Evolutionary conservation across 129 eudicot species (phyloP).

Genomic region (Lactuca sativa): DNA sequence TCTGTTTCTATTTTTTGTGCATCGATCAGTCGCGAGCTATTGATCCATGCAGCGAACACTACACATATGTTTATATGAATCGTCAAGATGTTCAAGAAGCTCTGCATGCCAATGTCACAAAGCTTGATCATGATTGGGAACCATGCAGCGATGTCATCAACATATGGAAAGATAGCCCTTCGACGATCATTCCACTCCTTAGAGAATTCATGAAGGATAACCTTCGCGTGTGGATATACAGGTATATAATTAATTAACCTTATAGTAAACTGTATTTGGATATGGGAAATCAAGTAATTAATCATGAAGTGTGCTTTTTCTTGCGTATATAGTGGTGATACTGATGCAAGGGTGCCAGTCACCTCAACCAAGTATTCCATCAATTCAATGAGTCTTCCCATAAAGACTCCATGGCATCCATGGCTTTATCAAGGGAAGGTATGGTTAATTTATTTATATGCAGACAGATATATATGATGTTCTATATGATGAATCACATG

Average conservation of each 20-base stretch:
- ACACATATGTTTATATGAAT: constrained; percentile 63
- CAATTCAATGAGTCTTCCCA: constrained; percentile 45
- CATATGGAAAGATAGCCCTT: constrained; percentile 70
- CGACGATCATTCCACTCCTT: constrained; percentile 69
- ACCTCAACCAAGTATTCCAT: constrained; percentile 75
- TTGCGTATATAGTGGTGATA: constrained; percentile 60
- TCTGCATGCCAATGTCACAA: constrained; percentile 84
- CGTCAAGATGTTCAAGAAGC: constrained; percentile 77
- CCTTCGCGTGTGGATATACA: constrained; percentile 78
- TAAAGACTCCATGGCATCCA: constrained; percentile 64
- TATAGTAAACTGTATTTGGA: not conserved
- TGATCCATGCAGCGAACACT: constrained; percentile 64
- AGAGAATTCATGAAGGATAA: constrained; percentile 60
- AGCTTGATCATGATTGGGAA: constrained; percentile 57
- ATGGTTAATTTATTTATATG: not conserved
- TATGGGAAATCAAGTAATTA: not conserved
- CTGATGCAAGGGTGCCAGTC: constrained; percentile 75
- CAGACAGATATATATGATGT: not conserved
- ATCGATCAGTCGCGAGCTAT: constrained; percentile 15
- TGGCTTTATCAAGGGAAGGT: constrained; percentile 69
- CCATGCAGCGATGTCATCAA: constrained; percentile 56
- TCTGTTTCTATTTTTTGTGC: not conserved
- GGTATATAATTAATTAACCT: constrained; percentile 33
- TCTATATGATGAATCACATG: constrained; percentile 8
- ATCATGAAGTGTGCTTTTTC: not conserved